phyloP scores from a whole-genome alignment of 1,139 yeast genomes.

The Petasospora rhodanensis region DNA sequence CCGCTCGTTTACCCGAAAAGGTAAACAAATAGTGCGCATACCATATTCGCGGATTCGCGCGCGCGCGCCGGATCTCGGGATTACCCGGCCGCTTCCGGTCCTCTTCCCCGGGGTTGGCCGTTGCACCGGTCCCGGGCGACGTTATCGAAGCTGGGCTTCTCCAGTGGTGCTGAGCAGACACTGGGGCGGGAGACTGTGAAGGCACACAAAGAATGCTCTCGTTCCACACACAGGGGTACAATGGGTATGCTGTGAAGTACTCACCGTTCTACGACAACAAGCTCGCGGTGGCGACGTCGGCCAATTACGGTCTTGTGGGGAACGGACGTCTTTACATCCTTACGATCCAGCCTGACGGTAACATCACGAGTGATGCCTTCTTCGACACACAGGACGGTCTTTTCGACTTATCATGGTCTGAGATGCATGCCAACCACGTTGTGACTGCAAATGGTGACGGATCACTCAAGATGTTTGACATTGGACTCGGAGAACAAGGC shows the following conservation, averaged over 20 bases:
- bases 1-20: too few relatives aligned
- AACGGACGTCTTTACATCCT: slow-evolving; percentile 78
- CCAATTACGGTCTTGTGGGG: slow-evolving; percentile 92
- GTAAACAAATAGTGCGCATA: too few relatives aligned
- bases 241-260: slow-evolving; percentile 84
- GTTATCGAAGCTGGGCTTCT: too few relatives aligned
- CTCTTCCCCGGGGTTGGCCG: too few relatives aligned
- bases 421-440: slow-evolving; percentile 80
- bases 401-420: slow-evolving; percentile 89
- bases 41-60: too few relatives aligned
- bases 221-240: slow-evolving; percentile 73
- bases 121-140: too few relatives aligned
- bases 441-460: slow-evolving; percentile 90
- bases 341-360: slow-evolving; percentile 64
- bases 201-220: slow-evolving; percentile 67
- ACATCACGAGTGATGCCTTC: slow-evolving; percentile 46
- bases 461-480: slow-evolving; percentile 74
- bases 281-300: slow-evolving; percentile 84
- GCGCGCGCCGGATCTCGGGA: too few relatives aligned
- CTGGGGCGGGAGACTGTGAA: too few relatives aligned
- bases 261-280: slow-evolving; percentile 91
- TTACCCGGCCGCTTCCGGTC: too few relatives aligned
- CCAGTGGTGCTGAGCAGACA: too few relatives aligned
- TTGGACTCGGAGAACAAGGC: slow-evolving; percentile 46
- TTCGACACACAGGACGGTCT: slow-evolving; percentile 95